Evolutionary conservation across 164 flowering plant species (phyloP).

Genomic region (Paratinospora sagittata): DNA sequence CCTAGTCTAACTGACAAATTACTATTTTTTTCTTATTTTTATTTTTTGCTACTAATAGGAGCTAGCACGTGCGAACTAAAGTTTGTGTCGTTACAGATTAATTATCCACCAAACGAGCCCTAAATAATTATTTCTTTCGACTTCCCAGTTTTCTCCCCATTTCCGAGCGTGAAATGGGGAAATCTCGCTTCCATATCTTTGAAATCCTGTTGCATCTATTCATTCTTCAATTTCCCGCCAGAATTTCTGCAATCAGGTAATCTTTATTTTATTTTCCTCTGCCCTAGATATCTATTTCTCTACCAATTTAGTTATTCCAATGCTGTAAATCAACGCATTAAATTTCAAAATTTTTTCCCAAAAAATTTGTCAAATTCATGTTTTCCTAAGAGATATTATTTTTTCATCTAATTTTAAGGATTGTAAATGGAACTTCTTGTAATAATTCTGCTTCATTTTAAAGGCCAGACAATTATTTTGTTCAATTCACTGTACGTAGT

Average conservation of each 20-base stretch:
- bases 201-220: constrained; percentile 7
- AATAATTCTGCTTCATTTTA: too few species aligned
- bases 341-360: too few species aligned
- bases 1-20: too few species aligned
- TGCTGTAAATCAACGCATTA: background rate
- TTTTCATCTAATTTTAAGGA: too few species aligned
- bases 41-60: too few species aligned
- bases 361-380: too few species aligned
- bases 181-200: constrained; percentile 5
- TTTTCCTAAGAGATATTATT: too few species aligned
- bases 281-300: background rate
- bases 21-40: too few species aligned
- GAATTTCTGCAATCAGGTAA: constrained; percentile 21
- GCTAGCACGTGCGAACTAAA: too few species aligned
- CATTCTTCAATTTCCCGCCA: constrained; percentile 18
- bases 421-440: too few species aligned
- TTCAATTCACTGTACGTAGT: background rate
- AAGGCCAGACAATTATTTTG: too few species aligned
- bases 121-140: background rate
- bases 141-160: background rate
- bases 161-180: background rate
- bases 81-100: too few species aligned
- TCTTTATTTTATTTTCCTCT: background rate
- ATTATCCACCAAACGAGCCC: background rate
- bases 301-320: background rate